These are phyloP conservation scores for Acanthamoeba triangularis DNA, from an alignment of 208 protist species.

Conservation along the genomic window DNA sequence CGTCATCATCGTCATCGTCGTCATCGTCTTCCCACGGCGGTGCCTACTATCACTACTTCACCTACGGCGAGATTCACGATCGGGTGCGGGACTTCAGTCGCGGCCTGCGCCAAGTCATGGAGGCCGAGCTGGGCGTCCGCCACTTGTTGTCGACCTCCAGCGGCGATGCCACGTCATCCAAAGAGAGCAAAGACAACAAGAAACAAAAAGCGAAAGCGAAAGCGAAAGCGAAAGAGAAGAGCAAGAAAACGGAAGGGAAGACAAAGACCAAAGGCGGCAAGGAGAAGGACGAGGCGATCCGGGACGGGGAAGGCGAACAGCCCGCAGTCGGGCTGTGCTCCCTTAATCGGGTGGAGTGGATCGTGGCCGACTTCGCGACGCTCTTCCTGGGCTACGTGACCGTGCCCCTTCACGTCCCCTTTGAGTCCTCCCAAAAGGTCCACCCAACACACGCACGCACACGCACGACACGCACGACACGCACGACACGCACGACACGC, in stretches of 20 bases:
- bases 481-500: not conserved
- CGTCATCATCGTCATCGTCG: not conserved
- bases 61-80: conserved; percentile 34
- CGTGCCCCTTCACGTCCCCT: conserved; percentile 50
- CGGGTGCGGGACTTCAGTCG: conserved; percentile 40
- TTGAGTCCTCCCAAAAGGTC: conserved; percentile 35
- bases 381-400: conserved; percentile 55
- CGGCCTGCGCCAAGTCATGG: conserved; percentile 1
- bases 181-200: not conserved
- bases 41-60: conserved; percentile 48
- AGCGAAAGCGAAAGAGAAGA: not conserved
- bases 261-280: not conserved
- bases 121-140: not conserved
- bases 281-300: not conserved
- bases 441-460: not conserved
- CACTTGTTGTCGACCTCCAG: not conserved
- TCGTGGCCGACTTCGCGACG: conserved; percentile 51
- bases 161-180: not conserved
- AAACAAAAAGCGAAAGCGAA: not conserved
- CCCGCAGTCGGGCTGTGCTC: not conserved
- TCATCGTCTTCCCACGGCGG: not conserved
- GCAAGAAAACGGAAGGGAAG: not conserved
- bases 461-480: not conserved
- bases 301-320: not conserved
- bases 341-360: conserved; percentile 42